Evolutionary conservation across 805 yeast species (phyloP), one percentile per base, ranked within the genome.

Genomic region (Zygotorulaspora chibaensis): DNA sequence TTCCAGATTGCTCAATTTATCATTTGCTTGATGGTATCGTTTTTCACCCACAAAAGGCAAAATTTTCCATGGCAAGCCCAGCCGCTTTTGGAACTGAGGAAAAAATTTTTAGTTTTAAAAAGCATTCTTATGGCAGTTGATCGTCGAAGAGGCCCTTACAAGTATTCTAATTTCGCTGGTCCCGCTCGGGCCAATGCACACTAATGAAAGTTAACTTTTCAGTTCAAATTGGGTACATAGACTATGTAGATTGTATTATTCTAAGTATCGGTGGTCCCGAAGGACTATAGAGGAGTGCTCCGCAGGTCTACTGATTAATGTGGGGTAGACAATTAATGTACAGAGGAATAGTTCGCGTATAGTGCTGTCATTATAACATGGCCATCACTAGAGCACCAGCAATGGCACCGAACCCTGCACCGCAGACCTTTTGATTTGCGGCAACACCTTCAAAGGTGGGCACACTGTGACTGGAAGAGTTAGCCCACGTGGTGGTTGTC

Each of bases 401-500:
- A 35, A 46, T 46, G 25, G 43, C 46, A 36, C 53, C 52, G 36
- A 40, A 35, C 18, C 53, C 44, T 26, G 47, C 50, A 12, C 47
- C 40, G 8, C 39, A 44, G 35, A 34, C 34, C 35, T 35, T 37
- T 17, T 28, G 42, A 46, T 38, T 40, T 34, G 39, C 46, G 29
- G 42, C 52, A 6, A 39, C 46, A 27, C 50, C 56, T 20, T 30
- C 34, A 35, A 35, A 40, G 16, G 46, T 38, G 18, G 43, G 33
- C 8, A 47, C 20, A 16, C 16, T 23, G 29, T 44, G 48, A 26
- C 45, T 35, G 8, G 44, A 34, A 16, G 51, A 44, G 16, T 27
- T n/a, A 28, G 31, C 34, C 23, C 25, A 16, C 17, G 42, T 26
- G n/a, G 50, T 13, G 31, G 51, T 20, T 35, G 51, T 30, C 18